These are phyloP conservation scores for Talaromyces sp. DNA, from an alignment of 2,329 filamentous ascomycete genomes.

Conservation along the genomic window DNA sequence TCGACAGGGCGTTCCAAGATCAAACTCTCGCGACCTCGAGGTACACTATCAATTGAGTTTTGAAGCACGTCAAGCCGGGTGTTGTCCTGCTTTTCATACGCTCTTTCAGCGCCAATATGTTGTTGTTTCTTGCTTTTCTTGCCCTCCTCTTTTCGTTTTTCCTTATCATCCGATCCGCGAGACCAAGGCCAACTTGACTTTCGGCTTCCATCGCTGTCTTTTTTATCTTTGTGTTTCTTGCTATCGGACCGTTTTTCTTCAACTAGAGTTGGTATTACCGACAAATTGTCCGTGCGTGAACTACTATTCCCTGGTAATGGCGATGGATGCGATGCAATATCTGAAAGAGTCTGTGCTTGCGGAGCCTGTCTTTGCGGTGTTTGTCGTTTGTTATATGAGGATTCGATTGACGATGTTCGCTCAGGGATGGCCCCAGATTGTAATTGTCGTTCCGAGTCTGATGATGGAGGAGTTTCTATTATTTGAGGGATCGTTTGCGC, in stretches of 20 bases:
- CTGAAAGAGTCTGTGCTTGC: constrained; percentile 57
- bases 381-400: constrained; percentile 44
- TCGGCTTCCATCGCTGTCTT: constrained; percentile 66
- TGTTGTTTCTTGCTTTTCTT: constrained; percentile 56
- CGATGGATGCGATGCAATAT: constrained; percentile 66
- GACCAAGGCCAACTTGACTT: constrained; percentile 83
- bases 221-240: constrained; percentile 63
- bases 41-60: constrained; percentile 72
- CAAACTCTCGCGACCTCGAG: constrained; percentile 70
- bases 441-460: constrained; percentile 12
- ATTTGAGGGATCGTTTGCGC: constrained; percentile 54
- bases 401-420: constrained; percentile 51
- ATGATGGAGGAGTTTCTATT: constrained; percentile 59
- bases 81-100: constrained; percentile 79
- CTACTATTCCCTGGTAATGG: constrained; percentile 66
- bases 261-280: constrained; percentile 72
- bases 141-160: constrained; percentile 59
- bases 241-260: constrained; percentile 75
- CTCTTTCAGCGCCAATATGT: constrained; percentile 45
- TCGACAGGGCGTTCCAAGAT: constrained; percentile 75
- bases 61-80: constrained; percentile 83
- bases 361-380: constrained; percentile 32
- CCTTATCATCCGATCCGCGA: constrained; percentile 69
- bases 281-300: constrained; percentile 72
- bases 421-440: constrained; percentile 48